A percentile compares a stretch with the other conserved stretches of the same genome.
Conservation (phyloP, 2,329 filamentous ascomycete genomes). For the Raffaelea ambrosiae region DNA sequence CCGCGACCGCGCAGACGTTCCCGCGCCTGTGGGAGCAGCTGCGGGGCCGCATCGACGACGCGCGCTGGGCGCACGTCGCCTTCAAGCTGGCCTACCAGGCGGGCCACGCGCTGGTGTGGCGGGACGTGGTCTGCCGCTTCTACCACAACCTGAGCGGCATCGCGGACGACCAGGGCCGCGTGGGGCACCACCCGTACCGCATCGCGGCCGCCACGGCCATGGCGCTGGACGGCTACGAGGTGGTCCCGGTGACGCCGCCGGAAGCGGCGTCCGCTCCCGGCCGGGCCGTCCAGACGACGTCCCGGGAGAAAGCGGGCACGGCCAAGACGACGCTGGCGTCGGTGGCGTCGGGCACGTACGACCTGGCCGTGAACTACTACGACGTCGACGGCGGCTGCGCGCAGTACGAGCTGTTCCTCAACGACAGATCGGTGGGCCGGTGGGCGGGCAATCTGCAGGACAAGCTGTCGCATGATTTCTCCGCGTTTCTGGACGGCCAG, state of each 20-base stretch:
- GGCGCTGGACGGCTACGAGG: conserved; percentile 46
- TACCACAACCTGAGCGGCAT: conserved; percentile 55
- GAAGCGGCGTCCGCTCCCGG: conserved; percentile 51
- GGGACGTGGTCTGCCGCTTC: conserved; percentile 57
- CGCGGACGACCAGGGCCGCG: conserved; percentile 44
- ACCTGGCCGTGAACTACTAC: conserved; percentile 59
- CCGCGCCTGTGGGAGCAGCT: conserved; percentile 44
- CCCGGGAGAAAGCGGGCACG: no score
- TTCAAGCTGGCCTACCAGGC: conserved; percentile 57
- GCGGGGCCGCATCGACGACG: conserved; percentile 45
- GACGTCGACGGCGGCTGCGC: conserved; percentile 52
- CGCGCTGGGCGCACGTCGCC: conserved; percentile 50
- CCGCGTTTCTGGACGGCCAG: conserved; percentile 57
- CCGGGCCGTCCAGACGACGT: conserved; percentile 34
- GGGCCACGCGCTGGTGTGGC: conserved; percentile 62
- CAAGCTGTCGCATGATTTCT: conserved; percentile 45
- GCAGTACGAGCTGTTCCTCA: conserved; percentile 45
- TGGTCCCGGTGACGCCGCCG: conserved; percentile 45
- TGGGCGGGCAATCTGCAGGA: conserved; percentile 56
- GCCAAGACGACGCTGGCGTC: no score
- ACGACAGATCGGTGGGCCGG: conserved; percentile 39
- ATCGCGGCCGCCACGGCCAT: conserved; percentile 63
- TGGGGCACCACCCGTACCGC: conserved; percentile 54
- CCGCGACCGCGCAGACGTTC: conserved; percentile 53
- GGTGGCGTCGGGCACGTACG: conserved; percentile 42